These are phyloP conservation scores for Pseudogymnoascus sp. DNA, from an alignment of 2,329 filamentous ascomycete genomes.

Conservation along the genomic window DNA sequence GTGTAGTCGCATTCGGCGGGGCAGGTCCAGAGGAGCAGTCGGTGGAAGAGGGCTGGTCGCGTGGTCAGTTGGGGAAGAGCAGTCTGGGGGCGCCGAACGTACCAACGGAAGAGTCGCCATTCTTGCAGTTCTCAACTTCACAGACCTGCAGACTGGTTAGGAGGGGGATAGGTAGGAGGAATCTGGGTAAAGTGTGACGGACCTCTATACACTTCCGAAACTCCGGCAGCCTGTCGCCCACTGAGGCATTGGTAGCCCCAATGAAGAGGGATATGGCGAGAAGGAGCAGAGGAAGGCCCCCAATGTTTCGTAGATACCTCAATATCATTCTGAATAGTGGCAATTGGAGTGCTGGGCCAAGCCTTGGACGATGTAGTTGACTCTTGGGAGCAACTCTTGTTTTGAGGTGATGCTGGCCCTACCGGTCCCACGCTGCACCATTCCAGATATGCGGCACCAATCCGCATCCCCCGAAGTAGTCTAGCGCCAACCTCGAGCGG, in stretches of 20 bases:
- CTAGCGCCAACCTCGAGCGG: neutral
- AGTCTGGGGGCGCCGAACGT: conserved; percentile 45
- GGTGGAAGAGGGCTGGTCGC: conserved; percentile 63
- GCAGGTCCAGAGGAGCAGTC: conserved; percentile 87
- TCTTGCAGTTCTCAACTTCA: conserved; percentile 67
- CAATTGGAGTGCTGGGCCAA: neutral
- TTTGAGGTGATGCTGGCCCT: neutral
- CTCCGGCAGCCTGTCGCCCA: conserved; percentile 78
- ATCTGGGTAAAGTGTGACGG: neutral
- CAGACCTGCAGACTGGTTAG: conserved; percentile 54
- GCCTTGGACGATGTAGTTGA: neutral
- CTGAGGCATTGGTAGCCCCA: conserved; percentile 54
- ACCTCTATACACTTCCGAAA: conserved; percentile 84
- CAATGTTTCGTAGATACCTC: conserved; percentile 10
- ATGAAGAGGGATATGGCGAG: conserved; percentile 25
- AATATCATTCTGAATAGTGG: conserved; percentile 16
- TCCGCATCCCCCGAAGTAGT: neutral
- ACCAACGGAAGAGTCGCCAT: conserved; percentile 52
- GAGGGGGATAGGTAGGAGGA: neutral
- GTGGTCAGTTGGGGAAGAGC: conserved; percentile 17
- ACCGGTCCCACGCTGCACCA: neutral
- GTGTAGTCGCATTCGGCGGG: conserved; percentile 93
- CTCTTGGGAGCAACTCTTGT: neutral
- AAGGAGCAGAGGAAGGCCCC: conserved; percentile 10
- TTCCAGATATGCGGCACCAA: neutral